These are phyloP conservation scores for Ganoderma leucocontextum DNA, from an alignment of 1,284 basidiomycete species.

Conservation along the genomic window DNA sequence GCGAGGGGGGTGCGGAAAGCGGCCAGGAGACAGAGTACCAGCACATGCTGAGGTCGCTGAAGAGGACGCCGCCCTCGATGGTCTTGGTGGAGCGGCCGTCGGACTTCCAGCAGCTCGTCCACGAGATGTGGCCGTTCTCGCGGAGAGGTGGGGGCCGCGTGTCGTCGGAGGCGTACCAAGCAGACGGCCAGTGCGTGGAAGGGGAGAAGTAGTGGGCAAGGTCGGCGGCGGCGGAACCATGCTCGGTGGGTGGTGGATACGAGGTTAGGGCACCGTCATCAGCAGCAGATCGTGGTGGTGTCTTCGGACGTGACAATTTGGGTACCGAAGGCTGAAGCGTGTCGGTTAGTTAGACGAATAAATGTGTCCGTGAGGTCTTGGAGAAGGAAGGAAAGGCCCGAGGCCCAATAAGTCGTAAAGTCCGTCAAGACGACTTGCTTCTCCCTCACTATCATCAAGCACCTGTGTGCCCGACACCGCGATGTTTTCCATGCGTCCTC, in stretches of 20 bases:
- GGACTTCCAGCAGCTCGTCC: slow-evolving; percentile 41
- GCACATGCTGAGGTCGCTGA: slow-evolving; percentile 58
- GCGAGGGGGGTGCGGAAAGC: slow-evolving; percentile 36
- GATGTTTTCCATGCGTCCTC: too few relatives aligned
- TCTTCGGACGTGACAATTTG: slow-evolving; percentile 25
- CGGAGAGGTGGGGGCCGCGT: slow-evolving; percentile 48
- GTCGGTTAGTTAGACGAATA: neutral
- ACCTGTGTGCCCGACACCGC: too few relatives aligned
- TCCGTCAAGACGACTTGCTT: too few relatives aligned
- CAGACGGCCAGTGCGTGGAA: slow-evolving; percentile 48
- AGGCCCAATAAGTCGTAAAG: too few relatives aligned
- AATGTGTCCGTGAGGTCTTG: too few relatives aligned
- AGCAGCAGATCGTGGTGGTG: slow-evolving; percentile 15
- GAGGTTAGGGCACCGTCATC: slow-evolving; percentile 33
- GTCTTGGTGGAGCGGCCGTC: slow-evolving; percentile 44
- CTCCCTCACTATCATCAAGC: too few relatives aligned
- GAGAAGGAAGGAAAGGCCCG: too few relatives aligned
- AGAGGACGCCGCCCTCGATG: slow-evolving; percentile 48
- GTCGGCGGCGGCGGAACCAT: slow-evolving; percentile 47
- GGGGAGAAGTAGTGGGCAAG: slow-evolving; percentile 55
- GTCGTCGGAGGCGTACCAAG: slow-evolving; percentile 51
- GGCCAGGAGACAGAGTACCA: slow-evolving; percentile 54
- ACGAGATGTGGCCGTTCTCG: slow-evolving; percentile 41
- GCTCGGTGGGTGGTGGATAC: slow-evolving; percentile 42
- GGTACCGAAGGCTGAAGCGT: slow-evolving; percentile 24